Evolutionary conservation across 2,329 filamentous ascomycete genomes (phyloP), one percentile per base, ranked within the genome.

Genomic region (Alternaria viburni): DNA sequence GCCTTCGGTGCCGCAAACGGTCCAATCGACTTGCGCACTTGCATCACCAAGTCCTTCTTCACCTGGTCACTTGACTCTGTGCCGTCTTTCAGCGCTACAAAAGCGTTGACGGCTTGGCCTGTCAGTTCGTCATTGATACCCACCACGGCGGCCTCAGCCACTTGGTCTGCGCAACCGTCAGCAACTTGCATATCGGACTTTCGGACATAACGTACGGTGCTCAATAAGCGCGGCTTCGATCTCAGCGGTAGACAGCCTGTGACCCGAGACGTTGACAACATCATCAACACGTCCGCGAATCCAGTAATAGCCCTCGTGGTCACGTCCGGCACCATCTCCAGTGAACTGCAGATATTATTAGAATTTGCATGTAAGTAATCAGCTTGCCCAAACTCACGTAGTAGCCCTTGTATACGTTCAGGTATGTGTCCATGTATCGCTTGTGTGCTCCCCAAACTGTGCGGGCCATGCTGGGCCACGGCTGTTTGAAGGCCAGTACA

Each of bases 241-340:
- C 82, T 99, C 96, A 36, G 96, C 95, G 10, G 96, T 99, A 15
- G 95, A 98, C 67, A 99, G 87, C 80, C 96, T 91, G 82, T 99
- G 96, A 26, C 96, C 96, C 73, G 92, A 96, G 66, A 99, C 96
- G 82, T 99, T 99, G 81, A 99, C 95, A 46, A 99, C 96, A 76
- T 99, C 96, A 78, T 99, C 96, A 57, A 99, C 96, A 81, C 96
- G 93, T 69, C 96, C 96, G 67, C 96, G 93, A 80, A 99, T 99
- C 96, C 96, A 99, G 89, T 98, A 99, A 86, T 97, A 99, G 61
- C 96, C 96, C 76, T 99, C 96, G 82, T 97, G 92, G 80, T 99
- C 96, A 78, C 96, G 92, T 64, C 92, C 96, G 59, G 96, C 96
- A 78, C 96, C 96, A 78, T 99, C 96, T 62, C 93, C 93, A 15